phyloP scores from a whole-genome alignment of 768 basidiomycete genomes.

The Russula foetens region DNA sequence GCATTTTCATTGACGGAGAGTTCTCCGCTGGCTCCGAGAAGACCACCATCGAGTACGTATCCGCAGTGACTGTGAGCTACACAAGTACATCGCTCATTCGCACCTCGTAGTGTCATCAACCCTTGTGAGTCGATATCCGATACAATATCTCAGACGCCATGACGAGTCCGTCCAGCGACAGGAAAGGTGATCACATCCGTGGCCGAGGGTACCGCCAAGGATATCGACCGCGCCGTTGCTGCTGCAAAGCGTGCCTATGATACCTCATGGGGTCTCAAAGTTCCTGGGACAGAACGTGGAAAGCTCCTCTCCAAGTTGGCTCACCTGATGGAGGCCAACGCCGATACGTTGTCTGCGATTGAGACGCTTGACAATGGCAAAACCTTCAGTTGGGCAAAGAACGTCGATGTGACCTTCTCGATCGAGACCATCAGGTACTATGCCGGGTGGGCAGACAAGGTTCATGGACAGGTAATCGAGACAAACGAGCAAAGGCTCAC shows the following conservation, averaged over 20 bases:
- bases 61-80: too few species aligned
- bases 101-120: constrained; percentile 43
- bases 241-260: constrained; percentile 59
- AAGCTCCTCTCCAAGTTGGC: constrained; percentile 56
- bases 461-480: constrained; percentile 70
- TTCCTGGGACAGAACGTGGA: constrained; percentile 44
- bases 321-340: constrained; percentile 50
- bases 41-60: constrained; percentile 63
- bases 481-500: constrained; percentile 39
- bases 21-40: constrained; percentile 49
- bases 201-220: constrained; percentile 51
- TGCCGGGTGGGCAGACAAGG: constrained; percentile 87
- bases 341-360: constrained; percentile 60
- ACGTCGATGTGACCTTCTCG: constrained; percentile 39
- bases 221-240: constrained; percentile 70
- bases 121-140: constrained; percentile 30
- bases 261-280: constrained; percentile 60
- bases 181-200: constrained; percentile 55
- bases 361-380: constrained; percentile 69
- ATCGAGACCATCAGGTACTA: constrained; percentile 63
- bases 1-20: constrained; percentile 65
- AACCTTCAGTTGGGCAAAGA: constrained; percentile 41
- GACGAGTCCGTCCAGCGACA: constrained; percentile 25
- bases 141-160: background rate
- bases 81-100: background rate